Percentiles rank a stretch among this genome's conserved stretches.
Conservation (phyloP, 805 yeast species). For the Candida railenensis region DNA sequence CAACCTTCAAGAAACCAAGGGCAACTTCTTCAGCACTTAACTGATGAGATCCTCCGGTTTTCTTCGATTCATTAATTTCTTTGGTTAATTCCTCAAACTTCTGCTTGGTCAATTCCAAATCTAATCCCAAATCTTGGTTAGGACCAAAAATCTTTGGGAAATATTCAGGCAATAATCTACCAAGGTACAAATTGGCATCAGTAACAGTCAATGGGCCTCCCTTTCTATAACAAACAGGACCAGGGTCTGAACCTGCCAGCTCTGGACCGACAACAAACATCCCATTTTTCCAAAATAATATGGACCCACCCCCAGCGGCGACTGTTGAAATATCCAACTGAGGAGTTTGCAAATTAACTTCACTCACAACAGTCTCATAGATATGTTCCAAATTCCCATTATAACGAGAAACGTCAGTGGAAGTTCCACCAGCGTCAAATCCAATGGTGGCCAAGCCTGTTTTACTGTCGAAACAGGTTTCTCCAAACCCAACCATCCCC, state of each 20-base stretch:
- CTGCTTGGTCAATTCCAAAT: constrained; percentile 39
- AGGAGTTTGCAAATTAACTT: constrained; percentile 44
- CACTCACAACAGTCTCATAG: constrained; percentile 44
- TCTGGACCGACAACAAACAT: constrained; percentile 42
- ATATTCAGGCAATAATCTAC: constrained; percentile 33
- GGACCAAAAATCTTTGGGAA: constrained; percentile 42
- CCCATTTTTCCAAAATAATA: constrained; percentile 36
- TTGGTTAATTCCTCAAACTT: constrained; percentile 50
- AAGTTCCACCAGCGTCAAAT: constrained; percentile 46
- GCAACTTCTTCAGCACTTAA: constrained; percentile 33
- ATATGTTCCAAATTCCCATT: constrained; percentile 41
- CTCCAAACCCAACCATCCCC: constrained; percentile 91
- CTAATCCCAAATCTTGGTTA: constrained; percentile 31
- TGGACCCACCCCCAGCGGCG: constrained; percentile 48
- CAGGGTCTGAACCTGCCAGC: constrained; percentile 41
- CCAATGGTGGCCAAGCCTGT: constrained; percentile 34
- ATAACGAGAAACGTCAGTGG: constrained; percentile 45
- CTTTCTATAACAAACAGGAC: constrained; percentile 40
- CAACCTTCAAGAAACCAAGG: constrained; percentile 31
- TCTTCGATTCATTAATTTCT: constrained; percentile 42
- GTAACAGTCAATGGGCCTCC: constrained; percentile 42
- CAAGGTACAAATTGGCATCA: constrained; percentile 37
- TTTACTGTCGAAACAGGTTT: constrained; percentile 63
- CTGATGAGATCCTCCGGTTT: background rate
- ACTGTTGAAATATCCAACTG: constrained; percentile 45